These are phyloP conservation scores for Carpinus fangiana DNA, from an alignment of 306 rosid species.

Conservation along the genomic window DNA sequence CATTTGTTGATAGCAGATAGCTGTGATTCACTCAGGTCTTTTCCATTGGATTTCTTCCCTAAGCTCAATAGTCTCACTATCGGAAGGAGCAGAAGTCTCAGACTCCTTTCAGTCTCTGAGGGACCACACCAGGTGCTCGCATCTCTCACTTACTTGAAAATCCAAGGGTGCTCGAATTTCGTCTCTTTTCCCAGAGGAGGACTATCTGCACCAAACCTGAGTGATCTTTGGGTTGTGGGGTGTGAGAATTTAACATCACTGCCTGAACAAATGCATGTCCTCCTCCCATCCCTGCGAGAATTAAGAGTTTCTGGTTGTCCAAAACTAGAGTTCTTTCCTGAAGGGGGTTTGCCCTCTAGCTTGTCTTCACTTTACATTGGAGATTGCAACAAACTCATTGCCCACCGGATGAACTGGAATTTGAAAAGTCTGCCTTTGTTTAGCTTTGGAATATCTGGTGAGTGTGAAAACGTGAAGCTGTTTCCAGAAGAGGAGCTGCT, in stretches of 20 bases:
- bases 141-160: background rate
- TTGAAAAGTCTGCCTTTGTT: slow-evolving; percentile 11
- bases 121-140: background rate
- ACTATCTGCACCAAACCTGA: slow-evolving; percentile 10
- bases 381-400: slow-evolving; percentile 3
- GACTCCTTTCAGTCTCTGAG: background rate
- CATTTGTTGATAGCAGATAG: slow-evolving; percentile 21
- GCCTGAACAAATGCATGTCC: background rate
- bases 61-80: slow-evolving; percentile 19
- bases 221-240: background rate
- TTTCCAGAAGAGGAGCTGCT: slow-evolving; percentile 27
- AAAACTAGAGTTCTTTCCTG: slow-evolving; percentile 16
- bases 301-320: background rate
- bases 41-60: slow-evolving; percentile 32
- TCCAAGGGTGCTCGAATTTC: background rate
- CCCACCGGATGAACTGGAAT: slow-evolving; percentile 15
- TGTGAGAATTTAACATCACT: slow-evolving; percentile 7
- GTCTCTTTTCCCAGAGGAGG: background rate
- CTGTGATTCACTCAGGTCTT: slow-evolving; percentile 16
- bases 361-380: background rate
- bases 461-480: slow-evolving; percentile 2
- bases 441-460: background rate
- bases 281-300: slow-evolving; percentile 9
- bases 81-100: background rate
- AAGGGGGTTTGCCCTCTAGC: slow-evolving; percentile 6